Evolutionary conservation across 1,284 basidiomycete genomes (phyloP).

Genomic region (Coniophora puteana): DNA sequence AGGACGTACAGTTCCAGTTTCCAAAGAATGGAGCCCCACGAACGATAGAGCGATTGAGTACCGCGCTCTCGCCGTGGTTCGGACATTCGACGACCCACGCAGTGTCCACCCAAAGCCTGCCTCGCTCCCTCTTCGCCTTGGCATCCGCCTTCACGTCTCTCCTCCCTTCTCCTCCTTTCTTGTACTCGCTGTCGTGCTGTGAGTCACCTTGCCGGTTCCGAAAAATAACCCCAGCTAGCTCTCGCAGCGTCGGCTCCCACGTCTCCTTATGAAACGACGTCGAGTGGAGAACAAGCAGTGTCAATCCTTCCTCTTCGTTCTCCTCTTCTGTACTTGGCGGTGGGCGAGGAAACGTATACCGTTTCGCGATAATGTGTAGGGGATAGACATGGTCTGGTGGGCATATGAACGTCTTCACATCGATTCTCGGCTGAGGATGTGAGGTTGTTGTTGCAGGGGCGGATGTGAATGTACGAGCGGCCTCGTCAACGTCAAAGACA

Average conservation of each 20-base stretch:
- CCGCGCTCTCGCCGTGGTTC: conserved; percentile 46
- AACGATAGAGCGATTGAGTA: conserved; percentile 37
- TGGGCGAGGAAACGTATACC: conserved; percentile 48
- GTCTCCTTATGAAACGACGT: conserved; percentile 68
- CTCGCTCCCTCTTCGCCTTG: too few relatives aligned
- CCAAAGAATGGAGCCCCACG: conserved; percentile 35
- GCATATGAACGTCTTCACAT: conserved; percentile 18
- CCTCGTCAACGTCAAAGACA: neutral
- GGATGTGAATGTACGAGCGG: neutral
- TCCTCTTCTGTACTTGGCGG: too few relatives aligned
- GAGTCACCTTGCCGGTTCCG: neutral
- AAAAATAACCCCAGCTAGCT: conserved; percentile 29
- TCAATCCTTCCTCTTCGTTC: conserved; percentile 36
- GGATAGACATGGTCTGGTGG: conserved; percentile 37
- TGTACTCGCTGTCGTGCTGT: conserved; percentile 15
- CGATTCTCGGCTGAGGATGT: neutral
- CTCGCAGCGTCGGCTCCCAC: conserved; percentile 54
- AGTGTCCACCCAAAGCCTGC: too few relatives aligned
- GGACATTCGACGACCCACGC: conserved; percentile 53
- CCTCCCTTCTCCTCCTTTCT: too few relatives aligned
- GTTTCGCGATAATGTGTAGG: conserved; percentile 50
- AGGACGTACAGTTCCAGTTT: conserved; percentile 39
- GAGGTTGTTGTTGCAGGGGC: neutral
- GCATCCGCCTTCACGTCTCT: neutral
- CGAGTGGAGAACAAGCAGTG: conserved; percentile 54